Base-by-base conservation (phyloP, 176 grass and related monocot species). In the Lolium perenne region DNA sequence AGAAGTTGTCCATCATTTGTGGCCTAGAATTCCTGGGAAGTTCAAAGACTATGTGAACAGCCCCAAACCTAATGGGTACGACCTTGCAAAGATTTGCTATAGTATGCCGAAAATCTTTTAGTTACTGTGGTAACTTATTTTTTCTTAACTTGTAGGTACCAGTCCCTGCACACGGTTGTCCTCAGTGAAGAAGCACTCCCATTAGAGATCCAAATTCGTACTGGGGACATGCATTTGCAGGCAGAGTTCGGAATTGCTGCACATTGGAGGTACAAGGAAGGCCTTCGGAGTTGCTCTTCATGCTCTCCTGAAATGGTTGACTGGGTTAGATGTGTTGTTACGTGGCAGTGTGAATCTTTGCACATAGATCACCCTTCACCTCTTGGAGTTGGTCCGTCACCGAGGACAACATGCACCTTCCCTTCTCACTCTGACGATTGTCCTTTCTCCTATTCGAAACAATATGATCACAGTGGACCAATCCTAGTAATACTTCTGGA, bases 241-340 rank as follows among this genome's bases (percentile, higher is more conserved):
- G 93, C 93, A 58, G 93, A 98, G 83, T 95, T 85, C 84, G 96
- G 90, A 83, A 89, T 89, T 76, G 88, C 93, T 83, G 90, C 96
- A 41, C 93, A 95, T 65, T 95, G 90, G 89, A 92, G 88, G 85
- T 98, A 95, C 82, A 98, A 98, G 86, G 91, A 93, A 88, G 74
- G 71, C 20, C 66, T 76, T 35, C 73, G 80, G 1, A 84, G 74
- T 65, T 73, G 80, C 72, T 88, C 40, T 74, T 81, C 70, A 8
- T 90, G 60, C 85, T 84, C 90, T 81, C 85, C 87, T 85, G 89
- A 96, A 74, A 91, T 87, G 74, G 86, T 93, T 53, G 86, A 92
- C 58, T 94, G 84, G 87, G 87, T 89, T 78, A 85, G 86, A 86
- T 89, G 77, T 90, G 83, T 91, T 29, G 73, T 90, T 71, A 91